A percentile compares a stretch with the other conserved stretches of the same genome.
phyloP scores from a whole-genome alignment of 116 monocot genomes.

The Thalassia testudinum region DNA sequence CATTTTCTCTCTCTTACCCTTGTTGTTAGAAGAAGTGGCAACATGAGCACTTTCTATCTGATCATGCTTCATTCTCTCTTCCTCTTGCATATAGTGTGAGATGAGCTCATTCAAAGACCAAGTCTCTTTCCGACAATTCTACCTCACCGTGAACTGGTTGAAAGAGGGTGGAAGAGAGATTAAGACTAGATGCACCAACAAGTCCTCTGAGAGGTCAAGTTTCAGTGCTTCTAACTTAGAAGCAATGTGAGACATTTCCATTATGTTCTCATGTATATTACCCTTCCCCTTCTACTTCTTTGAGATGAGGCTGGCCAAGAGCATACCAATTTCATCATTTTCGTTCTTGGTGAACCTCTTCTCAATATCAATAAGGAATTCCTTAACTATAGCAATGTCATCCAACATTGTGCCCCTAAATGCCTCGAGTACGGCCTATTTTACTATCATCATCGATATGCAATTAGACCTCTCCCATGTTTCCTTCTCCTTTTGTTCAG shows the following conservation, averaged over 20 bases:
- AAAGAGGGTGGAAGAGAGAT: constrained; percentile 15
- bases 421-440: constrained; percentile 4
- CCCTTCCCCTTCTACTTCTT: constrained; percentile 11
- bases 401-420: constrained; percentile 9
- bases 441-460: constrained; percentile 14
- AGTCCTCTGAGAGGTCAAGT: constrained; percentile 6
- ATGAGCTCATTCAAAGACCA: constrained; percentile 20
- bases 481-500: constrained; percentile 8
- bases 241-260: constrained; percentile 20
- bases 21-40: constrained; percentile 1
- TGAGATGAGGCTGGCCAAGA: neutral
- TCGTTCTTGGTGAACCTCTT: constrained; percentile 7
- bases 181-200: constrained; percentile 9
- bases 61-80: constrained; percentile 15
- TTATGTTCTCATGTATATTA: constrained; percentile 18
- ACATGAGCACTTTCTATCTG: constrained; percentile 9
- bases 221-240: constrained; percentile 15
- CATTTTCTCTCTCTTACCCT: neutral
- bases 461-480: constrained; percentile 2
- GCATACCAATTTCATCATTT: constrained; percentile 4
- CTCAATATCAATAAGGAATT: constrained; percentile 14
- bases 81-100: constrained; percentile 14
- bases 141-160: constrained; percentile 11
- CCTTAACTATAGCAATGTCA: neutral
- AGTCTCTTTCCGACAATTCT: constrained; percentile 9